Conservation (phyloP, 2,329 filamentous ascomycete species). For the Didymella sp. region DNA sequence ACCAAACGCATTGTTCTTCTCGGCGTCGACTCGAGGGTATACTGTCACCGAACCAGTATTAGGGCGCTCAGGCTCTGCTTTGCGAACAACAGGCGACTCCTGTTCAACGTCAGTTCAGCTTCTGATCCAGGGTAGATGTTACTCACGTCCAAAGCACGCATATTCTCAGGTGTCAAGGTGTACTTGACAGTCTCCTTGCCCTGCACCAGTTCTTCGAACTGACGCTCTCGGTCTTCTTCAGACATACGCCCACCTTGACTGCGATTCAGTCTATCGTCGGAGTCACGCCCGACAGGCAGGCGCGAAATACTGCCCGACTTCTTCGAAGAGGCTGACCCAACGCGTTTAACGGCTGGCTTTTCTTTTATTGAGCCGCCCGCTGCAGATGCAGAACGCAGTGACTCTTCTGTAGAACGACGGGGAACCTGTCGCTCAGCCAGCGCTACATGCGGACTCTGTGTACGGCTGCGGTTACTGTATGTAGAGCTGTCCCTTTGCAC, state of each 20-base stretch:
- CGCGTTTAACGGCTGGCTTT: constrained; percentile 41
- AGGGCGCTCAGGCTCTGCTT: constrained; percentile 27
- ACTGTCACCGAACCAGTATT: constrained; percentile 38
- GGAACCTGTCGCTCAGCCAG: constrained; percentile 30
- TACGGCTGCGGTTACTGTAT: constrained; percentile 26
- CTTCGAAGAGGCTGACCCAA: constrained; percentile 41
- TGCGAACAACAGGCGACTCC: constrained; percentile 32
- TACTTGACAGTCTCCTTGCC: constrained; percentile 59
- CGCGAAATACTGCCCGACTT: constrained; percentile 43
- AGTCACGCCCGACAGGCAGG: constrained; percentile 44
- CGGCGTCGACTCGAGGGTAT: constrained; percentile 42
- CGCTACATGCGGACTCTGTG: constrained; percentile 21
- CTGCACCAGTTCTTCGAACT: constrained; percentile 58
- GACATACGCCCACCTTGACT: constrained; percentile 45
- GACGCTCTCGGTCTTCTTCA: constrained; percentile 49
- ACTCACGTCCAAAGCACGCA: constrained; percentile 56
- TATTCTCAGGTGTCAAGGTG: constrained; percentile 57
- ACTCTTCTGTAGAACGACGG: constrained; percentile 33
- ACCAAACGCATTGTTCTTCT: constrained; percentile 40
- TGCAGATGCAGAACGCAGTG: constrained; percentile 31
- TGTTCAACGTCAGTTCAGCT: constrained; percentile 21
- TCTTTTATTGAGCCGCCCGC: constrained; percentile 26
- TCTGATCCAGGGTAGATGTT: neutral
- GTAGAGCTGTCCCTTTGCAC: constrained; percentile 21
- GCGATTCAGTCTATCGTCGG: constrained; percentile 37